These are phyloP conservation scores for Dryadomyces quercivorus DNA, from an alignment of 2,329 filamentous ascomycete species.

Conservation along the genomic window DNA sequence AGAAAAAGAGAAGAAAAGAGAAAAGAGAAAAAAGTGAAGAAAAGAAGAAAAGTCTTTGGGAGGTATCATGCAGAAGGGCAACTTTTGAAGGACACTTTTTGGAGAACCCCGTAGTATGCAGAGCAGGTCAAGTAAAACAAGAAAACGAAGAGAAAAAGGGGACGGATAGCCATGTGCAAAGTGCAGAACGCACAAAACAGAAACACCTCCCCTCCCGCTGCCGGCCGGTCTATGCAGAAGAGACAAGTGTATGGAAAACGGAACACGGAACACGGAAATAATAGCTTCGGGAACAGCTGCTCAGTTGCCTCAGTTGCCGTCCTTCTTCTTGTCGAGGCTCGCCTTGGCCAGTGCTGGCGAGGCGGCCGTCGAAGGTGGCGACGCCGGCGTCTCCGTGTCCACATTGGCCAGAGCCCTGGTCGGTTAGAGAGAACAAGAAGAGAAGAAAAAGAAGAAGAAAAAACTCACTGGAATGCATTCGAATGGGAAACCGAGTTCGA, in stretches of 20 bases:
- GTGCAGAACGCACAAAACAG: slow-evolving; percentile 29
- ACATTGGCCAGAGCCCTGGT: slow-evolving; percentile 44
- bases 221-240: slow-evolving; percentile 31
- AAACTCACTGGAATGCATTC: slow-evolving; percentile 85
- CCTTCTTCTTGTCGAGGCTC: slow-evolving; percentile 44
- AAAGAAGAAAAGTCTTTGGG: slow-evolving; percentile 15
- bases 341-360: slow-evolving; percentile 56
- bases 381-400: slow-evolving; percentile 52
- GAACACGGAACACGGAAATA: slow-evolving; percentile 12
- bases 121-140: neutral
- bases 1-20: neutral
- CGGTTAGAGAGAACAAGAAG: neutral
- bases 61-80: slow-evolving; percentile 38
- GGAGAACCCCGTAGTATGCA: slow-evolving; percentile 24
- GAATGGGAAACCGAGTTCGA: slow-evolving; percentile 46
- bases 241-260: slow-evolving; percentile 19
- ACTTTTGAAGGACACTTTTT: slow-evolving; percentile 32
- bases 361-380: slow-evolving; percentile 56
- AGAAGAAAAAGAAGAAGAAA: slow-evolving; percentile 5
- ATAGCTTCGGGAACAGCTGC: neutral
- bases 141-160: neutral
- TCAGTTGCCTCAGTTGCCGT: slow-evolving; percentile 23
- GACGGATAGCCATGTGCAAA: neutral
- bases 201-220: neutral
- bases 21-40: slow-evolving; percentile 1